A percentile compares a stretch with the other conserved stretches of the same genome.
phyloP scores from a whole-genome alignment of 2,329 filamentous ascomycete genomes.

The Talaromyces sp. region DNA sequence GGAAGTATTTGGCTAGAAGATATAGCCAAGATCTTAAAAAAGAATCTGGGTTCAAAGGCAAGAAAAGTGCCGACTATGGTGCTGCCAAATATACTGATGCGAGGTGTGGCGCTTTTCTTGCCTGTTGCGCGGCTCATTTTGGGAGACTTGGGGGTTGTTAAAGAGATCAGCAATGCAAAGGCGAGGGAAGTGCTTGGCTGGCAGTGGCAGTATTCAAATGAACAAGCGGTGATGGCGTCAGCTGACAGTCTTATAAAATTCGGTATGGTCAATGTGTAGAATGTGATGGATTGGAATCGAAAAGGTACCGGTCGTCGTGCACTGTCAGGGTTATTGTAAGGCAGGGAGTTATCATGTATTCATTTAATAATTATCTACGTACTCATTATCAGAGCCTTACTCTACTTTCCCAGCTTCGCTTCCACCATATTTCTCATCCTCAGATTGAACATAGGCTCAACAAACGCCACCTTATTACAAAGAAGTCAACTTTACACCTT shows the following conservation, averaged over 20 bases:
- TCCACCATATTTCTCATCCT: neutral
- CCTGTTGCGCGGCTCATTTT: constrained; percentile 10
- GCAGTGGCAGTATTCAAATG: constrained; percentile 12
- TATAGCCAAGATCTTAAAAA: constrained; percentile 4
- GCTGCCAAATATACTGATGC: constrained; percentile 7
- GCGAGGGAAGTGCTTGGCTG: constrained; percentile 15
- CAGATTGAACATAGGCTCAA: neutral
- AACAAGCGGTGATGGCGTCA: constrained; percentile 11
- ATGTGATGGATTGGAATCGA: neutral
- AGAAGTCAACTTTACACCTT: no score
- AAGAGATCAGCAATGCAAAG: constrained; percentile 3
- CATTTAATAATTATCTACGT: no score
- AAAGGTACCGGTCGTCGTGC: neutral
- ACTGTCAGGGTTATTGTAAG: neutral
- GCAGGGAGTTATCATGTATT: neutral
- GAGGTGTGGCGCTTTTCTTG: constrained; percentile 4
- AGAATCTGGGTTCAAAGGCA: constrained; percentile 4
- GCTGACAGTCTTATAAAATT: constrained; percentile 7
- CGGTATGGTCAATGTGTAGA: neutral
- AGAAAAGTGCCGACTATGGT: constrained; percentile 10
- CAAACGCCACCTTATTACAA: no score
- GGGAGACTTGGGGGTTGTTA: neutral
- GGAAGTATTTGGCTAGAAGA: constrained; percentile 10
- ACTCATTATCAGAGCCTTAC: neutral
- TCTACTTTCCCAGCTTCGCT: neutral